These are phyloP conservation scores for Dothiorella sarmentorum DNA, from an alignment of 2,329 filamentous ascomycete species.

Conservation along the genomic window DNA sequence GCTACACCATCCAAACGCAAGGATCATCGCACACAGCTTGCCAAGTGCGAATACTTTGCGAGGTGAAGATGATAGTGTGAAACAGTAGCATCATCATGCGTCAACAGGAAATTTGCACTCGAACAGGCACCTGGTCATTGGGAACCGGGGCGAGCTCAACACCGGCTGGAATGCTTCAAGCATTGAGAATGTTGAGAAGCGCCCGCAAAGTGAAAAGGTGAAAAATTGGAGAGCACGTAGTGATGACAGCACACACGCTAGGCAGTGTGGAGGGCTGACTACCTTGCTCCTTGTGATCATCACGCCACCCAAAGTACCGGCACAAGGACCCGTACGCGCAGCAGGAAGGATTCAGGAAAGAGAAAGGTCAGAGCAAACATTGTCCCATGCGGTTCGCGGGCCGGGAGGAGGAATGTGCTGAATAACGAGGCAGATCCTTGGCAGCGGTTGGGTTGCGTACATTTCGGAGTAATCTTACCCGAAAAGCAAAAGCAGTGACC, in stretches of 20 bases:
- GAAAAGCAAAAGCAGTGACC: too few species aligned
- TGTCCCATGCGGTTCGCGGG: background rate
- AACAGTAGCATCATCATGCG: background rate
- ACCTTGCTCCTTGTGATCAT: background rate
- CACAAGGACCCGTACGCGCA: background rate
- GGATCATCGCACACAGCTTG: background rate
- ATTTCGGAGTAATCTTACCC: too few species aligned
- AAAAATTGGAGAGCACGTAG: background rate
- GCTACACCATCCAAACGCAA: background rate
- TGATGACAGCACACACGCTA: background rate
- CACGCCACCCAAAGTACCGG: background rate
- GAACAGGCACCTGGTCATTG: background rate
- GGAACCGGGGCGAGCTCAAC: background rate
- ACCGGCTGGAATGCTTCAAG: background rate
- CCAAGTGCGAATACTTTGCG: background rate
- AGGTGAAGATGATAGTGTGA: background rate
- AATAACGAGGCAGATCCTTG: background rate
- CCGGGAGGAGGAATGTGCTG: constrained; percentile 1
- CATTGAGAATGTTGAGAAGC: background rate
- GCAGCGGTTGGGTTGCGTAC: too few species aligned
- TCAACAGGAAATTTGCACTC: background rate
- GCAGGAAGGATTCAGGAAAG: background rate
- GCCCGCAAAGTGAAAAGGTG: background rate
- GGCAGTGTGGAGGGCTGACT: background rate
- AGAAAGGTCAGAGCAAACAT: background rate